phyloP scores from a whole-genome alignment of 1,284 basidiomycete genomes.

The Austropuccinia psidii region DNA sequence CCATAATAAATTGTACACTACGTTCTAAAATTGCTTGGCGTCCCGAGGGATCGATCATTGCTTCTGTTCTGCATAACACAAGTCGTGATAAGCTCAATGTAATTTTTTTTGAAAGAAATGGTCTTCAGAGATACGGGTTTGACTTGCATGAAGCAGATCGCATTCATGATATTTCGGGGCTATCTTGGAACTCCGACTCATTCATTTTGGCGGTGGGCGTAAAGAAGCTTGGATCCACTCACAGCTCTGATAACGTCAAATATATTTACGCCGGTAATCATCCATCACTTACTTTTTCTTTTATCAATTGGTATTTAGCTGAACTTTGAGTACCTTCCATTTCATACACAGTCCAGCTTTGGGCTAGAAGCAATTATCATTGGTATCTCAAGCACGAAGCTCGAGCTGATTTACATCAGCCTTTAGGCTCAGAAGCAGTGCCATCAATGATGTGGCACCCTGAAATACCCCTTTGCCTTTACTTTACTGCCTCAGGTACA shows the following conservation, averaged over 20 bases:
- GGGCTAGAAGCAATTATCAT: no score
- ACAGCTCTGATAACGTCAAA: constrained; percentile 56
- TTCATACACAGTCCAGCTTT: no score
- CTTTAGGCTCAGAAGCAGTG: no score
- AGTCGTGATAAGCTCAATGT: constrained; percentile 62
- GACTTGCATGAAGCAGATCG: constrained; percentile 55
- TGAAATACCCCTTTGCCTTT: no score
- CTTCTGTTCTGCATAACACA: constrained; percentile 69
- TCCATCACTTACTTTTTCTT: no score
- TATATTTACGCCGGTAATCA: constrained; percentile 15
- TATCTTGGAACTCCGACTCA: constrained; percentile 84
- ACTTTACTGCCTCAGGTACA: no score
- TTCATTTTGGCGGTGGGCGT: constrained; percentile 78
- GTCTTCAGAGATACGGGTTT: constrained; percentile 84
- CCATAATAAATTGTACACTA: constrained; percentile 60
- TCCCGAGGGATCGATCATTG: constrained; percentile 77
- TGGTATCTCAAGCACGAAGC: no score
- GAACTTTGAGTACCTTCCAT: no score
- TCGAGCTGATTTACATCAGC: no score
- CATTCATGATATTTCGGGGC: constrained; percentile 63
- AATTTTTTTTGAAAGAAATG: constrained; percentile 93
- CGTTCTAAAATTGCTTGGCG: constrained; percentile 77
- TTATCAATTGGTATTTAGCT: no score
- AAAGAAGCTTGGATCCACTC: constrained; percentile 56
- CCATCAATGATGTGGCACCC: no score